These are phyloP conservation scores for Xylaria sp. DNA, from an alignment of 2,329 filamentous ascomycete genomes.

Conservation along the genomic window DNA sequence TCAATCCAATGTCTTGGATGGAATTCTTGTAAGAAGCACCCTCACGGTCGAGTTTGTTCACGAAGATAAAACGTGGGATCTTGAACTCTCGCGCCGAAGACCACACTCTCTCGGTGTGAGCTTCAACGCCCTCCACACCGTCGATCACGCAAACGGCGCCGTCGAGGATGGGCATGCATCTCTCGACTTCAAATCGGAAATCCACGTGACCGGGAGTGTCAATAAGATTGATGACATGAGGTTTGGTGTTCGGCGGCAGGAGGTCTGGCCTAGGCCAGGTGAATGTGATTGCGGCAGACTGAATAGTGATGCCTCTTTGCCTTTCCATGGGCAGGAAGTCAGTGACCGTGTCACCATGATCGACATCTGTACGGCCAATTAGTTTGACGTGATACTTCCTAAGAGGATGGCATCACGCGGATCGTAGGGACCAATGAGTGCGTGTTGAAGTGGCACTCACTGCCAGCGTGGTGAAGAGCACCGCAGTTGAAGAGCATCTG, in stretches of 20 bases:
- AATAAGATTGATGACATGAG: constrained; percentile 73
- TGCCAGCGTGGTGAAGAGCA: constrained; percentile 77
- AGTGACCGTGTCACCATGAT: constrained; percentile 93
- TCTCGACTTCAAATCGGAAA: constrained; percentile 92
- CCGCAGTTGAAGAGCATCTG: constrained; percentile 98
- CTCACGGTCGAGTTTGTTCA: constrained; percentile 82
- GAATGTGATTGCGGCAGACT: constrained; percentile 94
- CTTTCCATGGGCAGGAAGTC: constrained; percentile 93
- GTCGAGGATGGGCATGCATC: constrained; percentile 81
- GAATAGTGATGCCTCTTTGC: constrained; percentile 91
- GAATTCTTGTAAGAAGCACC: constrained; percentile 79
- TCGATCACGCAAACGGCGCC: constrained; percentile 91
- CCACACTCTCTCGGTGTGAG: constrained; percentile 97
- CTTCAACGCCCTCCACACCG: constrained; percentile 89
- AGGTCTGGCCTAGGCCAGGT: constrained; percentile 64
- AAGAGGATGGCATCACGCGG: not conserved
- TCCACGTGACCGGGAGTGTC: constrained; percentile 96
- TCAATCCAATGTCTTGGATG: constrained; percentile 75
- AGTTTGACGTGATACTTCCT: constrained; percentile 2
- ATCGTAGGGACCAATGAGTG: not conserved
- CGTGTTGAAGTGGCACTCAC: constrained; percentile 33
- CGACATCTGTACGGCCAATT: constrained; percentile 59
- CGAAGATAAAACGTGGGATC: constrained; percentile 75
- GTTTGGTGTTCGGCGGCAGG: constrained; percentile 21
- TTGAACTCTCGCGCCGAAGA: constrained; percentile 76